Percentiles rank a stretch among this genome's conserved stretches.
Conservation (phyloP, 129 eudicot genomes). For the Apium graveolens region DNA sequence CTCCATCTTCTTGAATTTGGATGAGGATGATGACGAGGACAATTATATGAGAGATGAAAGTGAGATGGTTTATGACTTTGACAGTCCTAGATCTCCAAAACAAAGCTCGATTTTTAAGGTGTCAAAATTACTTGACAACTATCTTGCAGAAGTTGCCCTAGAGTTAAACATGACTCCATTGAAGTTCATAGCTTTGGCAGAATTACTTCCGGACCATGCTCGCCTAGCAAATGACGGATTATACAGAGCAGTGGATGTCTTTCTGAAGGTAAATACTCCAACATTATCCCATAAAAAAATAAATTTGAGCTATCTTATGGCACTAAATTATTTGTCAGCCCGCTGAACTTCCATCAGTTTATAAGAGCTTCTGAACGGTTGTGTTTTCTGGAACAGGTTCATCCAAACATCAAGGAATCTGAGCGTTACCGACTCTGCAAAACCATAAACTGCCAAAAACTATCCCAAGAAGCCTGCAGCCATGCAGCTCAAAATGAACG, state of each 20-base stretch:
- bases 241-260: slow-evolving; percentile 90
- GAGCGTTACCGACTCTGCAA: slow-evolving; percentile 90
- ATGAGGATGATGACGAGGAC: slow-evolving; percentile 86
- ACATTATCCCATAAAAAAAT: neutral
- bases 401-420: slow-evolving; percentile 79
- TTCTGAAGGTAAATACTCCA: slow-evolving; percentile 56
- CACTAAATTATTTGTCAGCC: neutral
- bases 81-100: slow-evolving; percentile 83
- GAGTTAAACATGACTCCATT: slow-evolving; percentile 61
- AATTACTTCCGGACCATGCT: slow-evolving; percentile 91
- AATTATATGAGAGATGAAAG: slow-evolving; percentile 52
- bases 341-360: neutral
- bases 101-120: slow-evolving; percentile 88
- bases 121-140: slow-evolving; percentile 75
- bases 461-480: slow-evolving; percentile 98
- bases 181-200: slow-evolving; percentile 71
- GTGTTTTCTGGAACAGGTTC: slow-evolving; percentile 45
- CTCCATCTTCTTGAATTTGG: slow-evolving; percentile 81
- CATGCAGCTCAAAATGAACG: slow-evolving; percentile 98
- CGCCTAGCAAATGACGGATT: slow-evolving; percentile 76
- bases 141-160: slow-evolving; percentile 80
- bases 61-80: slow-evolving; percentile 80
- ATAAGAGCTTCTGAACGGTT: neutral
- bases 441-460: slow-evolving; percentile 83
- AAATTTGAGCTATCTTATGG: neutral